phyloP scores from a whole-genome alignment of 768 basidiomycete genomes.

The Leccinum longicurvipes region DNA sequence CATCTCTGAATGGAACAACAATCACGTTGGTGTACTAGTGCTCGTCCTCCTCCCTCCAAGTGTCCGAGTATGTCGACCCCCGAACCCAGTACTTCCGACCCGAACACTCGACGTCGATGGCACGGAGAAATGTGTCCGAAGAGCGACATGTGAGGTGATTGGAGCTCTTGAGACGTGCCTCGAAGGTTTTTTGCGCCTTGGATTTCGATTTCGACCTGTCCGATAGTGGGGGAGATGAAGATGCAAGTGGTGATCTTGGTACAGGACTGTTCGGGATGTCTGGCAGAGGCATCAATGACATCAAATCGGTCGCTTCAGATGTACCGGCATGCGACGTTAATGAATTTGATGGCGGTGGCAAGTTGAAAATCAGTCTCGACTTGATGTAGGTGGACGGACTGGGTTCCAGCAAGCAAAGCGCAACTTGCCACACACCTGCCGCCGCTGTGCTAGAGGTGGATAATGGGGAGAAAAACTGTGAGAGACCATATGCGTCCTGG shows the following conservation, averaged over 20 bases:
- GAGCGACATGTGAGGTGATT: conserved; percentile 25
- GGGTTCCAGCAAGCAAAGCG: conserved; percentile 49
- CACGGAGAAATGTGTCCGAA: conserved; percentile 1
- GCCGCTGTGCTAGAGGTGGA: not conserved
- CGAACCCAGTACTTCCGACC: not conserved
- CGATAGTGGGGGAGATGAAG: not conserved
- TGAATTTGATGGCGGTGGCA: conserved; percentile 22
- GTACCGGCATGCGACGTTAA: not conserved
- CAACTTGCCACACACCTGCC: conserved; percentile 38
- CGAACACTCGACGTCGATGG: conserved; percentile 4
- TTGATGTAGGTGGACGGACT: conserved; percentile 60
- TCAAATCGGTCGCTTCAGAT: conserved; percentile 3
- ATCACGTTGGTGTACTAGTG: conserved; percentile 28
- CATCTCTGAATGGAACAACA: conserved; percentile 39
- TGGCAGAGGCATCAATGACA: conserved; percentile 3
- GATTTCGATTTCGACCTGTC: conserved; percentile 5
- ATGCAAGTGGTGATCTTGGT: not conserved
- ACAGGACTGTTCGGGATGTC: not conserved
- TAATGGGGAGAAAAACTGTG: conserved; percentile 19
- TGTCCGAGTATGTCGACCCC: conserved; percentile 7
- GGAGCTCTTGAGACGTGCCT: conserved; percentile 31
- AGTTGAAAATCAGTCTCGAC: conserved; percentile 45
- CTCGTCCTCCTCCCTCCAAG: conserved; percentile 9
- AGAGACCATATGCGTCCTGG: conserved; percentile 29
- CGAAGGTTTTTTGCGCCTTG: conserved; percentile 4